Percentiles rank a stretch among this genome's conserved stretches.
phyloP scores from a whole-genome alignment of 2,329 filamentous ascomycete genomes.

The Claviceps sp. region DNA sequence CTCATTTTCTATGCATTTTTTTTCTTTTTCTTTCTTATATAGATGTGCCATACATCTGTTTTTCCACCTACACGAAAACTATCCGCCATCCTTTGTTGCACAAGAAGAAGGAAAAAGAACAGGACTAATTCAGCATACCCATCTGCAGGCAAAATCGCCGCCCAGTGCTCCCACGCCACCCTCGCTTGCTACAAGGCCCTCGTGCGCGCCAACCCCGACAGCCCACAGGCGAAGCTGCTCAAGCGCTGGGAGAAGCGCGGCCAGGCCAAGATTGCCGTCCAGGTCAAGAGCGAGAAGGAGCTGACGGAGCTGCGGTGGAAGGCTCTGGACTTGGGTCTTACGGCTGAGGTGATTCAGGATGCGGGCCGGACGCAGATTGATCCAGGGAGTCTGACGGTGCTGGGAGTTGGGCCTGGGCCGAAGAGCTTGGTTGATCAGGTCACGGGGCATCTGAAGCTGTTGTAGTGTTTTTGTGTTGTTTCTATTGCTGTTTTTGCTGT shows the following conservation, averaged over 20 bases:
- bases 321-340: conserved; percentile 71
- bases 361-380: conserved; percentile 97
- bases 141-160: conserved; percentile 77
- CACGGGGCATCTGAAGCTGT: conserved; percentile 70
- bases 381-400: conserved; percentile 78
- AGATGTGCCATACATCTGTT: not conserved
- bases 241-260: conserved; percentile 74
- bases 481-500: not conserved
- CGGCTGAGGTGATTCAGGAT: conserved; percentile 82
- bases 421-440: conserved; percentile 78
- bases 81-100: not conserved
- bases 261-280: conserved; percentile 87
- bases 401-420: conserved; percentile 72
- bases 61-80: not conserved
- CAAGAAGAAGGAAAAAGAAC: too few species aligned
- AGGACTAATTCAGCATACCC: too few species aligned
- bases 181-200: conserved; percentile 92
- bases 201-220: conserved; percentile 38
- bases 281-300: conserved; percentile 77
- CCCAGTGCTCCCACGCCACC: conserved; percentile 90
- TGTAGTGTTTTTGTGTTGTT: conserved; percentile 33
- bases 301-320: conserved; percentile 59
- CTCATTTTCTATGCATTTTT: not conserved
- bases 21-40: too few species aligned
- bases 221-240: conserved; percentile 49